Conservation (phyloP, 805 yeast genomes). For the Candida ficus region DNA sequence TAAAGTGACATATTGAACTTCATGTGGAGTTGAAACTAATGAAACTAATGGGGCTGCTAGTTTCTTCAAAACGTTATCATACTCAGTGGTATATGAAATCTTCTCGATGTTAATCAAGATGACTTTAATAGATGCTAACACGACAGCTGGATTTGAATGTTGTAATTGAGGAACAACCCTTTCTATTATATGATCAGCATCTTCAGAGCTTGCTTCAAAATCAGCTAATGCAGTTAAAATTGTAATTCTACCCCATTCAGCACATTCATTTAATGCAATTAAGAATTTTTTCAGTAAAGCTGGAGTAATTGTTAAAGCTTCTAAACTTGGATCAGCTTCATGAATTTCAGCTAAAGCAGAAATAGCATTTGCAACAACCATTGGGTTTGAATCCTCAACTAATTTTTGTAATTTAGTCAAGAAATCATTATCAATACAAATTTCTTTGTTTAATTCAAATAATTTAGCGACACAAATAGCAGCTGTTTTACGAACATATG, state of each 20-base stretch:
- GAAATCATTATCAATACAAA: constrained; percentile 86
- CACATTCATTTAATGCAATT: constrained; percentile 89
- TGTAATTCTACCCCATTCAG: constrained; percentile 98
- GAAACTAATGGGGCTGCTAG: constrained; percentile 84
- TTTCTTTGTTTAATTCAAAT: constrained; percentile 74
- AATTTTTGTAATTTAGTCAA: constrained; percentile 59
- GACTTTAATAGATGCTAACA: constrained; percentile 76
- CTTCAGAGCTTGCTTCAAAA: constrained; percentile 52
- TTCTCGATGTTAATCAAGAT: constrained; percentile 62
- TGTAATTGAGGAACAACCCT: constrained; percentile 92
- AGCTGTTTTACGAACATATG: constrained; percentile 96
- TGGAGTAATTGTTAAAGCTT: constrained; percentile 37
- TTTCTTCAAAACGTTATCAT: constrained; percentile 51
- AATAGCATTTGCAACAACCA: constrained; percentile 95
- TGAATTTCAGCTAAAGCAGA: constrained; percentile 81
- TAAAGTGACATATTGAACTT: constrained; percentile 89
- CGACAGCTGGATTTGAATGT: constrained; percentile 96
- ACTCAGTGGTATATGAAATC: constrained; percentile 33
- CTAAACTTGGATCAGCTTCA: constrained; percentile 52
- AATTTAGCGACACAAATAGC: constrained; percentile 95
- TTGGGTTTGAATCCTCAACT: constrained; percentile 85
- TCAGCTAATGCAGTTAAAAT: constrained; percentile 78
- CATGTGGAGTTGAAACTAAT: constrained; percentile 82
- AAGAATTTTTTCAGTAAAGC: constrained; percentile 56
- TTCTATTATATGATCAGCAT: constrained; percentile 82